Base-by-base conservation (phyloP, 73 alveolate species). In the Effrenium voratum region DNA sequence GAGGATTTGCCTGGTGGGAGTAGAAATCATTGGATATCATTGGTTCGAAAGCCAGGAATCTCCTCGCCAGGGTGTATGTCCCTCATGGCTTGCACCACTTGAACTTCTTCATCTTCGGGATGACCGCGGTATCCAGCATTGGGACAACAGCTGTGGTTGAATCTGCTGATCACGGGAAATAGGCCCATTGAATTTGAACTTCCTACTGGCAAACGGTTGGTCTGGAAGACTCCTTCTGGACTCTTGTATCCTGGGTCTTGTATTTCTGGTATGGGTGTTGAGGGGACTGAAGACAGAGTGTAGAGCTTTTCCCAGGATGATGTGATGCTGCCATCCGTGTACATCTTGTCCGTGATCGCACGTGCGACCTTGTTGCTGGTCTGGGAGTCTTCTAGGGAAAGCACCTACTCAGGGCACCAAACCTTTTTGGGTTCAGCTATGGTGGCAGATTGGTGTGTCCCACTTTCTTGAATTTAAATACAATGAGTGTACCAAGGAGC, bases 131-230 rank as follows among this genome's bases (percentile, higher is more conserved):
- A 82, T 13, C 76, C 73, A 49, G 93, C 93, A 50, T 82, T 82
- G 76, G 93, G 93, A 75, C 93, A 49, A n/a, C 92, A 81, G 93
- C 93, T 82, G 76, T 82, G 72, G 75, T 82, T 82, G 75, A 82
- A 82, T 82, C 75, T 82, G 50, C 93, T 82, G 93, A 82, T 82
- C 76, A 28, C 36, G 38, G 75, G 93, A 82, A 8, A 82, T 36
- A 82, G n/a, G 40, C 76, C 93, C 46, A 82, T 13, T 49, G 93
- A 82, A 34, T 82, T 82, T 26, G 93, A 82, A 49, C 49, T 34
- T 82, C 93, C 93, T 40, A 82, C 76, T 30, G 93, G 93, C 5
- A 82, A 75, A 36, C 93, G 0, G 66, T 82, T 82, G 8, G 93
- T 82, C 93, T 82, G 30, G 75, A 82, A 82, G 52, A 82, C 76